Conservation (phyloP, 768 basidiomycete species). For the Cystobasidium ongulense region DNA sequence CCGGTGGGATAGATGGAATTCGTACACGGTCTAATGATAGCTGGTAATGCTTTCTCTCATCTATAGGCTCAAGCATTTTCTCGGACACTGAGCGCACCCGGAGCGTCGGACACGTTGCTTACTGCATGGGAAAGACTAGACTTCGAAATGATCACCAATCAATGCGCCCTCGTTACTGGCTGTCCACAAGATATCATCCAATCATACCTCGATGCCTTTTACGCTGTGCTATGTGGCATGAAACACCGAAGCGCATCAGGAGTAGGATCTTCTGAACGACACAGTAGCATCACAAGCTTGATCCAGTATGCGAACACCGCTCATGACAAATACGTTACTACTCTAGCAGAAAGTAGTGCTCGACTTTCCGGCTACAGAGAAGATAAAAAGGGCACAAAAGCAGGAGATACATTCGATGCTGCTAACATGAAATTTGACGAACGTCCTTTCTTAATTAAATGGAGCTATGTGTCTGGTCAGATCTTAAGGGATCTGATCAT, state of each 20-base stretch:
- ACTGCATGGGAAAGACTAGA: not conserved
- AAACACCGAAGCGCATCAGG: not conserved
- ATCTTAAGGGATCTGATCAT: constrained; percentile 24
- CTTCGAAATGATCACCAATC: constrained; percentile 21
- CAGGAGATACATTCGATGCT: not conserved
- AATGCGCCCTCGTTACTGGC: constrained; percentile 25
- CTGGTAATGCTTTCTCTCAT: not conserved
- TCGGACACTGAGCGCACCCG: not conserved
- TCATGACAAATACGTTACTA: not conserved
- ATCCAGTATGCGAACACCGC: constrained; percentile 1
- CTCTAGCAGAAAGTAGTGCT: not conserved
- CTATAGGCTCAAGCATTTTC: not conserved
- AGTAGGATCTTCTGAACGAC: not conserved
- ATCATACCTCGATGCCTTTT: constrained; percentile 10
- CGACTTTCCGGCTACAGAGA: not conserved
- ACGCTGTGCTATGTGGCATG: not conserved
- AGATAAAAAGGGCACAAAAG: not conserved
- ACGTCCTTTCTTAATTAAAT: constrained; percentile 10
- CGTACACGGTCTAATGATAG: not conserved
- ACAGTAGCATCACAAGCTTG: not conserved
- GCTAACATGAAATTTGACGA: not conserved
- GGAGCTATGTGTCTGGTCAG: constrained; percentile 17
- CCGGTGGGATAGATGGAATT: not conserved
- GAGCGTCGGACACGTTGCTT: not conserved
- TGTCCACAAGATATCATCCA: not conserved